Conservation (phyloP, 768 basidiomycete genomes). For the Lactifluus hygrophoroides region DNA sequence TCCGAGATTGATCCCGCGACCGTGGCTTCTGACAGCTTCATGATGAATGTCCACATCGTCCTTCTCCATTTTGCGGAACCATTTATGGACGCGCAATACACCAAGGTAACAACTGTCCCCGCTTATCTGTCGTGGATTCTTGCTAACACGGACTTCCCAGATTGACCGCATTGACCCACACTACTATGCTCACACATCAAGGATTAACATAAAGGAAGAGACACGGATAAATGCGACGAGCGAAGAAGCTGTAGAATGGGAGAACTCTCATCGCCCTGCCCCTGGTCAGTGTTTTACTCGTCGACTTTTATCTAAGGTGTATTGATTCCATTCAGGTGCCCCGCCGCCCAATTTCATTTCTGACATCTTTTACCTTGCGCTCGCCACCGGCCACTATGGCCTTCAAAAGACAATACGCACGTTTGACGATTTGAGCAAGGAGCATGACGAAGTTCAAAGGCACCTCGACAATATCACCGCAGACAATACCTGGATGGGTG, state of each 20-base stretch:
- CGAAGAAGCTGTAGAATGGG: constrained; percentile 77
- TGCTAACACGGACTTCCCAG: constrained; percentile 31
- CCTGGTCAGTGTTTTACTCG: constrained; percentile 31
- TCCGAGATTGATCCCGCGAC: constrained; percentile 74
- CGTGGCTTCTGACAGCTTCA: constrained; percentile 85
- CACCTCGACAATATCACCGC: constrained; percentile 69
- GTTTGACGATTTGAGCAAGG: constrained; percentile 63
- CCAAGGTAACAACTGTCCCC: constrained; percentile 48
- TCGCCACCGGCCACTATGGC: constrained; percentile 86
- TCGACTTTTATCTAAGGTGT: not conserved
- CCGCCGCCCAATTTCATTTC: constrained; percentile 86
- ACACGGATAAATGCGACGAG: constrained; percentile 91
- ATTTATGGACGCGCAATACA: constrained; percentile 86
- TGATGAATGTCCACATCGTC: constrained; percentile 83
- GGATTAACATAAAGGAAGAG: constrained; percentile 77
- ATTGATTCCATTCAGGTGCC: constrained; percentile 30
- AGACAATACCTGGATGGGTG: constrained; percentile 77
- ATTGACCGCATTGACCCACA: constrained; percentile 85
- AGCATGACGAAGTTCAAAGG: constrained; percentile 66
- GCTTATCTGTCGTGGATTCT: not conserved
- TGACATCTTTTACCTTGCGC: constrained; percentile 83
- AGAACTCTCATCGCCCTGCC: constrained; percentile 37
- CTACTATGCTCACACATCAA: constrained; percentile 64
- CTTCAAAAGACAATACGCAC: constrained; percentile 72
- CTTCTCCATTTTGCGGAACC: constrained; percentile 84